phyloP scores from a whole-genome alignment of 163 green algal species.

The Scenedesmus sp. region DNA sequence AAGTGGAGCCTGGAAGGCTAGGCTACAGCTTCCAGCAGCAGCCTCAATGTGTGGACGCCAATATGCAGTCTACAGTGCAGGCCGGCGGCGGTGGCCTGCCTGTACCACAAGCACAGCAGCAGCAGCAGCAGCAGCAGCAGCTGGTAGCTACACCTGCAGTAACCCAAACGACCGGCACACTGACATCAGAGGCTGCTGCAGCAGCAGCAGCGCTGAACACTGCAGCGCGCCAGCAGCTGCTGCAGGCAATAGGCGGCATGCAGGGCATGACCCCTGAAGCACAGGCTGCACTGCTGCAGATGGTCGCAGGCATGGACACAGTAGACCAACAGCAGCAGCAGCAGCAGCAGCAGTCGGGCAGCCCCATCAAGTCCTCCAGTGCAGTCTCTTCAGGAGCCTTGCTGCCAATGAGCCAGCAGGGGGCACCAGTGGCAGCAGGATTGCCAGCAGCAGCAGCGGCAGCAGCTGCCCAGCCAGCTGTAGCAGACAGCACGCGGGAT shows the following conservation, averaged over 20 bases:
- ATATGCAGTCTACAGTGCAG: background rate
- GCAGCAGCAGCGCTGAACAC: background rate
- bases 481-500: background rate
- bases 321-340: background rate
- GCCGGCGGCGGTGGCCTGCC: background rate
- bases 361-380: background rate
- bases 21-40: background rate
- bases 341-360: background rate
- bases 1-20: background rate
- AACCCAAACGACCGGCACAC: background rate
- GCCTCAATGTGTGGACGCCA: background rate
- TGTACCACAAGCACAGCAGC: background rate
- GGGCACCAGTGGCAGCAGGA: background rate
- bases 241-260: background rate
- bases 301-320: background rate
- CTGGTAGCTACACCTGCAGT: background rate
- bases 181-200: background rate
- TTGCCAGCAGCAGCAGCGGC: background rate
- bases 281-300: constrained; percentile 3
- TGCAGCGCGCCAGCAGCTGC: background rate
- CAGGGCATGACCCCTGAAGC: constrained; percentile 23
- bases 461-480: background rate
- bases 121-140: constrained; percentile 25
- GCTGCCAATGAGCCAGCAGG: background rate
- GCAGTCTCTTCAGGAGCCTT: background rate